phyloP scores from a whole-genome alignment of 352 stramenopile genomes.

The Phytophthora sojae region DNA sequence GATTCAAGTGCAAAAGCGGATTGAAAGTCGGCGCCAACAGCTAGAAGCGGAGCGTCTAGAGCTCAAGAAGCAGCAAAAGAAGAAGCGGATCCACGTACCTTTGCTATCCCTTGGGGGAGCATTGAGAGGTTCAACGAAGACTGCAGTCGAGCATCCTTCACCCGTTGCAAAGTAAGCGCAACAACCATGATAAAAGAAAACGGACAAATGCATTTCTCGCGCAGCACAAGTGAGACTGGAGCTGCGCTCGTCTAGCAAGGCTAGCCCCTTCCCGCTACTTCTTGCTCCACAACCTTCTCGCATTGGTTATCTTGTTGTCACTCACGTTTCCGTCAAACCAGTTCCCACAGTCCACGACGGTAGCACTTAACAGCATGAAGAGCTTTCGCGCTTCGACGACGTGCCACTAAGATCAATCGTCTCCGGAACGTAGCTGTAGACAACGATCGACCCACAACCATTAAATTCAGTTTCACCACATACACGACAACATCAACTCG shows the following conservation, averaged over 20 bases:
- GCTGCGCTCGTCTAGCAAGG: conserved; percentile 25
- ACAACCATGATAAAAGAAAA: conserved; percentile 25
- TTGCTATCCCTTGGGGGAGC: conserved; percentile 12
- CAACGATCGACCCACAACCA: conserved; percentile 2
- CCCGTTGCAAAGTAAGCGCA: neutral
- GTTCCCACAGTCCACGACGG: conserved; percentile 10
- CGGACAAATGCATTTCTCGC: conserved; percentile 28
- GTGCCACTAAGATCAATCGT: conserved; percentile 87
- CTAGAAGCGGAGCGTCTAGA: conserved; percentile 41
- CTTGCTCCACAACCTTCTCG: conserved; percentile 1
- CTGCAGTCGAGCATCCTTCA: conserved; percentile 20
- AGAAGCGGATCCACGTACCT: conserved; percentile 20
- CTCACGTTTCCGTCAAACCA: neutral
- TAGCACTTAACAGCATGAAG: conserved; percentile 71
- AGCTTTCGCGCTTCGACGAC: conserved; percentile 72
- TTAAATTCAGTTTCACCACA: neutral
- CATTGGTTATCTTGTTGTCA: neutral
- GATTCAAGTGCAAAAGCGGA: conserved; percentile 45
- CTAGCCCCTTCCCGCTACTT: conserved; percentile 7
- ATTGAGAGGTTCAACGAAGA: conserved; percentile 32
- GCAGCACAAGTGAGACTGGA: conserved; percentile 14
- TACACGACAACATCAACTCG: neutral
- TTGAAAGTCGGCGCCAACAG: conserved; percentile 49
- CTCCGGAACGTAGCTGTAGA: conserved; percentile 78
- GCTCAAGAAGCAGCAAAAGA: conserved; percentile 36